Conservation (phyloP, 495 filamentous ascomycete genomes). For the Daldinia decipiens region DNA sequence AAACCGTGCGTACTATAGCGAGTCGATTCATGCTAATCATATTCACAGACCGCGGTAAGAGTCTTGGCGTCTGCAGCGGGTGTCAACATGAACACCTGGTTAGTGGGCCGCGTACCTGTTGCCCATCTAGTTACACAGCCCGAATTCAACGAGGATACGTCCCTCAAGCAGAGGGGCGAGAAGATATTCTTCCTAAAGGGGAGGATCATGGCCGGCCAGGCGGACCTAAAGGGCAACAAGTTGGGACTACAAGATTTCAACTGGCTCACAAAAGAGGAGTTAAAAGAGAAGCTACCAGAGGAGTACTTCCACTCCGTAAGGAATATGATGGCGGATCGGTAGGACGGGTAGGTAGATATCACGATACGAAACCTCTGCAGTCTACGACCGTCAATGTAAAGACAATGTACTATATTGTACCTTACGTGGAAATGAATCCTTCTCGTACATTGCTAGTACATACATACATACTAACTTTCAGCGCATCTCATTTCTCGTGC, state of each 20-base stretch:
- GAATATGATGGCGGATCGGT: slow-evolving; percentile 83
- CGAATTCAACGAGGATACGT: slow-evolving; percentile 49
- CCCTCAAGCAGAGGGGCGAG: slow-evolving; percentile 63
- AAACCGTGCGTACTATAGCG: not conserved
- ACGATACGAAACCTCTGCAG: slow-evolving; percentile 20
- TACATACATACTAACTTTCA: not conserved
- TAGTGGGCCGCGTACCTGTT: slow-evolving; percentile 89
- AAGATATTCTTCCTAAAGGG: slow-evolving; percentile 97
- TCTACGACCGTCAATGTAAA: slow-evolving; percentile 38
- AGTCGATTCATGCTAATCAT: slow-evolving; percentile 20
- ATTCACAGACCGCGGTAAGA: slow-evolving; percentile 77
- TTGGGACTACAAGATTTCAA: slow-evolving; percentile 82
- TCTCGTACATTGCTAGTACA: not conserved
- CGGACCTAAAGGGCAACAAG: slow-evolving; percentile 76
- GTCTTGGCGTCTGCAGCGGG: slow-evolving; percentile 80
- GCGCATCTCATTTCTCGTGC: not conserved
- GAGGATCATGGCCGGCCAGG: slow-evolving; percentile 96
- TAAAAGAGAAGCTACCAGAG: slow-evolving; percentile 67
- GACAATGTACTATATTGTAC: slow-evolving; percentile 33
- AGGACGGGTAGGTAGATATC: slow-evolving; percentile 23
- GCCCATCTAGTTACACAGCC: slow-evolving; percentile 74
- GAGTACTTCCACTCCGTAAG: slow-evolving; percentile 78
- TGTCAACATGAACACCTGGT: slow-evolving; percentile 98
- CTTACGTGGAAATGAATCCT: not conserved
- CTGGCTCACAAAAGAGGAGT: slow-evolving; percentile 92